Evolutionary conservation across 352 stramenopile species (phyloP).

Genomic region (Phytophthora macrochlamydospora): DNA sequence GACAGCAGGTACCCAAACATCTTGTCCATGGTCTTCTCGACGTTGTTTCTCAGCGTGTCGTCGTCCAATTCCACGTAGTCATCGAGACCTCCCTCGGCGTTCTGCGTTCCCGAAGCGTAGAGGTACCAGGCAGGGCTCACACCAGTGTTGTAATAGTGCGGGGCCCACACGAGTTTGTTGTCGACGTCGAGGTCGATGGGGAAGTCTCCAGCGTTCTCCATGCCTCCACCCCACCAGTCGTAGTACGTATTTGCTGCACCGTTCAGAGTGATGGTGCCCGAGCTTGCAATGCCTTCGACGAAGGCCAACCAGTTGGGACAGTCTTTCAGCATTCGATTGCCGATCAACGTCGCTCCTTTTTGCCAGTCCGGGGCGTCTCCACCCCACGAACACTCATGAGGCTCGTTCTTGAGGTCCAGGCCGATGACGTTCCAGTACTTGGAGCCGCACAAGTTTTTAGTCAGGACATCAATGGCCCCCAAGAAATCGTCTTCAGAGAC

Average conservation of each 20-base stretch:
- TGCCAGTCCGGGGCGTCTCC: conserved; percentile 50
- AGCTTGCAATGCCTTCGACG: conserved; percentile 58
- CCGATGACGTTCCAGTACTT: conserved; percentile 76
- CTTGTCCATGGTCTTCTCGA: conserved; percentile 57
- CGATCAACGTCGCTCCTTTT: conserved; percentile 60
- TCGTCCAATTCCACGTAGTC: conserved; percentile 56
- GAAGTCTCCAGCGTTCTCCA: conserved; percentile 41
- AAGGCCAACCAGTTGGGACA: conserved; percentile 74
- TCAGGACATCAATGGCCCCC: conserved; percentile 56
- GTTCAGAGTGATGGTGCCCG: conserved; percentile 39
- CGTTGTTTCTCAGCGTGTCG: conserved; percentile 42
- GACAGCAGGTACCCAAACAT: conserved; percentile 71
- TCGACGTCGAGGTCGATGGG: conserved; percentile 45
- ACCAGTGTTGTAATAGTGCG: conserved; percentile 77
- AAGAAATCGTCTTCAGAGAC: conserved; percentile 65
- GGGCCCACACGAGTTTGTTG: conserved; percentile 70
- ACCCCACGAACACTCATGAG: conserved; percentile 57
- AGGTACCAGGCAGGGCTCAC: conserved; percentile 66
- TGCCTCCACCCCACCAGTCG: conserved; percentile 72
- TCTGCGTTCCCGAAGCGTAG: conserved; percentile 44
- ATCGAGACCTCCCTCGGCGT: conserved; percentile 16
- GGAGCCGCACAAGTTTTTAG: conserved; percentile 46
- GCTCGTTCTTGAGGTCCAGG: conserved; percentile 75
- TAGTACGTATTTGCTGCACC: conserved; percentile 40
- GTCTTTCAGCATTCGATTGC: conserved; percentile 59